Evolutionary conservation across 1,284 basidiomycete genomes (phyloP), one percentile per base, ranked within the genome.

Genomic region (Ustanciosporium gigantosporum): DNA sequence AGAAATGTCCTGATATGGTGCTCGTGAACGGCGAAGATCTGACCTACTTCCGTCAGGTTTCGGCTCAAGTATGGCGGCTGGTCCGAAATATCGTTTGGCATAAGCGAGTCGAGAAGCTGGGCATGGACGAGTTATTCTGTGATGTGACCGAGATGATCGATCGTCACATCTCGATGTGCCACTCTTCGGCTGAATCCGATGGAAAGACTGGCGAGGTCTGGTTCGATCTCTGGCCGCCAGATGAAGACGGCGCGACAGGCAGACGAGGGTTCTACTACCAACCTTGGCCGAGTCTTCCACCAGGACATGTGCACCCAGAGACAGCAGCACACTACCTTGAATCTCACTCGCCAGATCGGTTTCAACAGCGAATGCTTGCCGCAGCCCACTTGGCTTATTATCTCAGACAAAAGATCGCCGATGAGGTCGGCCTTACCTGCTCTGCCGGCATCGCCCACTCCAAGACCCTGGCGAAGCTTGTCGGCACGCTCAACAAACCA

Each of bases 61-160:
- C 70, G 14, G 46, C 42, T 9, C 57, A 64, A 15, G 74, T 79
- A 11, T 76, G 66, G 39, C 48, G 61, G 14, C 66, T 79, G 5
- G 74, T 79, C 3, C 58, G 68, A 15, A 41, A 60, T 3, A 47
- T 79, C 3, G 55, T 79, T 0, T 62, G 64, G 66, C 35, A 44
- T 4, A 46, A 45, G 14, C 45, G 41, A 11, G 76, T 79, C 15
- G 79, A 80, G 56, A 79, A 79, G 51, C 62, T 79, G 2, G 79
- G 79, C 1, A 72, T 79, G 78, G 79, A 80, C 55, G 79, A 80
- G 60, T 65, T 80, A 3, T 80, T 78, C 37, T 61, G 73, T 41
- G 79, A 80, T 51, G 73, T 71, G 20, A 78, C 79, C 0, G 59
- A 73, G 19, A 71, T 79, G 56, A 50, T 79, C 14, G 56, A 69